Percentiles rank a stretch among this genome's conserved stretches.
Evolutionary conservation across 257 asterid species (phyloP).

Genomic region (Mitragyna speciosa): DNA sequence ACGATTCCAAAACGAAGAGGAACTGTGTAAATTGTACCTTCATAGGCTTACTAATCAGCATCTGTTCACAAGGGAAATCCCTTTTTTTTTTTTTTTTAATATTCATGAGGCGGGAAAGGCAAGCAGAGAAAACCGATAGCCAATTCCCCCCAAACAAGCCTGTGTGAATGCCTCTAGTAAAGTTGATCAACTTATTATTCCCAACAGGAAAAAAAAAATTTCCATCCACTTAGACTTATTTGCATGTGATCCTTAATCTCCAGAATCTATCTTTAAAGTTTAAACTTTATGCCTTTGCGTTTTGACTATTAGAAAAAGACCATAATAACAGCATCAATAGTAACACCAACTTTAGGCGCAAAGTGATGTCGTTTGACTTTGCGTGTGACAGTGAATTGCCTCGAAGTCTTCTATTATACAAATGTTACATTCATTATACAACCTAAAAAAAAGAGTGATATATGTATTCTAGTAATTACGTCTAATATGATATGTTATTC

Average conservation of each 20-base stretch:
- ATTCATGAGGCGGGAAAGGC: not conserved
- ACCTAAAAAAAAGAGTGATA: too few species aligned
- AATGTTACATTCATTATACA: too few species aligned
- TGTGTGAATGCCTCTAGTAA: not conserved
- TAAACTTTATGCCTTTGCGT: constrained; percentile 6
- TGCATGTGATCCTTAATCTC: not conserved
- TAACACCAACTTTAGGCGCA: constrained; percentile 19
- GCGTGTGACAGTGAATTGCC: not conserved
- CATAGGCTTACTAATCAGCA: not conserved
- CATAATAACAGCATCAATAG: not conserved
- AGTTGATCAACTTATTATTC: not conserved
- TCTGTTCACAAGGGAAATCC: not conserved
- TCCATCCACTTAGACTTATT: not conserved
- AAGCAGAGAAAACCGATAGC: not conserved
- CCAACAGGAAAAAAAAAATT: too few species aligned
- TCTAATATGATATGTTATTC: too few species aligned
- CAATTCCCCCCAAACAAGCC: not conserved
- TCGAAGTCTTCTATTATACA: too few species aligned
- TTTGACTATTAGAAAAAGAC: not conserved
- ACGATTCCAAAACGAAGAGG: not conserved
- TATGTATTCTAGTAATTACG: too few species aligned
- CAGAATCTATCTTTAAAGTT: not conserved
- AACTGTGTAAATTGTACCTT: not conserved
- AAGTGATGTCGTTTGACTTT: constrained; percentile 9
- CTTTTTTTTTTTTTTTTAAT: not conserved